Conservation (phyloP, 306 rosid genomes). For the Cercis canadensis region DNA sequence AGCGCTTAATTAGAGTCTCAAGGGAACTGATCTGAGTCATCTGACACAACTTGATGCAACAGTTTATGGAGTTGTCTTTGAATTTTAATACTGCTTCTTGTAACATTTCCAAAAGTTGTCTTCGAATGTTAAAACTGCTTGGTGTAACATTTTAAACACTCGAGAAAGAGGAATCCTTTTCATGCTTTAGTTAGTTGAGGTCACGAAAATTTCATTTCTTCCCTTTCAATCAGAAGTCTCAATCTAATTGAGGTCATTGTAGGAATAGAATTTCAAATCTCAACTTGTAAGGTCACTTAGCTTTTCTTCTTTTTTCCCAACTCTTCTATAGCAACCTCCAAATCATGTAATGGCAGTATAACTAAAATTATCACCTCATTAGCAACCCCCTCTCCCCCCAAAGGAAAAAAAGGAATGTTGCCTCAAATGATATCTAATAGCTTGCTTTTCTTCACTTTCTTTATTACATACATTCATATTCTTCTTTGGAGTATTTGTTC, state of each 20-base stretch:
- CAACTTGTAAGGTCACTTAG: too few species aligned
- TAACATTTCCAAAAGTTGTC: background rate
- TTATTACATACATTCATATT: background rate
- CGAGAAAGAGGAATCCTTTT: slow-evolving; percentile 40
- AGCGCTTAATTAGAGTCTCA: slow-evolving; percentile 28
- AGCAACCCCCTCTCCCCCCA: too few species aligned
- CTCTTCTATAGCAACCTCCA: too few species aligned
- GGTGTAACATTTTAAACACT: slow-evolving; percentile 27
- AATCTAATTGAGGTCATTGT: background rate
- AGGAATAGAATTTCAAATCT: background rate
- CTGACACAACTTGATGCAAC: slow-evolving; percentile 9
- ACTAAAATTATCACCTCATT: too few species aligned
- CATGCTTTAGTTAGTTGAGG: slow-evolving; percentile 38
- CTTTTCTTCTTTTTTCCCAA: too few species aligned
- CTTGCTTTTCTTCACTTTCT: background rate
- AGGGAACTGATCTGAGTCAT: slow-evolving; percentile 15
- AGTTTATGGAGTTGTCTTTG: background rate
- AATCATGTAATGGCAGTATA: too few species aligned
- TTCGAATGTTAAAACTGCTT: slow-evolving; percentile 23
- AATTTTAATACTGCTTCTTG: too few species aligned
- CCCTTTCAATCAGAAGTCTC: background rate
- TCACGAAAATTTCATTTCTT: slow-evolving; percentile 25
- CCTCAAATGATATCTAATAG: background rate
- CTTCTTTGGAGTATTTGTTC: too few species aligned
- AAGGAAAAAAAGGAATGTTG: too few species aligned